A percentile compares a stretch with the other conserved stretches of the same genome.
These are phyloP conservation scores for Amauroascus verrucosus DNA, from an alignment of 2,329 filamentous ascomycete genomes.

Conservation along the genomic window DNA sequence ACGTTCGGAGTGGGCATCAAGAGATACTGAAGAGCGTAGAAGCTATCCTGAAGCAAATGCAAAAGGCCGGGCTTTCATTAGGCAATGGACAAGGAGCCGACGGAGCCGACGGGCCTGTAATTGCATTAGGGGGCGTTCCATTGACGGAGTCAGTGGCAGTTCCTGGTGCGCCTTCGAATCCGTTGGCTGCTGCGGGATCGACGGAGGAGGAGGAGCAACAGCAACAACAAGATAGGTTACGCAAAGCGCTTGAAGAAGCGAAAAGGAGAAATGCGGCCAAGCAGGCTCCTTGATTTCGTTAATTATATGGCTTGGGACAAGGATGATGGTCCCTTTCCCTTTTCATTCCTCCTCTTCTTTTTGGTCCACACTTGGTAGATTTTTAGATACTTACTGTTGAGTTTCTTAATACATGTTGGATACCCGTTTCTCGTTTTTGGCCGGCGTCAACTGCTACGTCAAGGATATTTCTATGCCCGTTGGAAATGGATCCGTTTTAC, in stretches of 20 bases:
- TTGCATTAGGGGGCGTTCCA: not conserved
- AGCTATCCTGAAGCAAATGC: slow-evolving; percentile 30
- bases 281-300: not conserved
- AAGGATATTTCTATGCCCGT: no score
- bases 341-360: not conserved
- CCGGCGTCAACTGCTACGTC: no score
- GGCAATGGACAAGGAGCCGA: not conserved
- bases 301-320: not conserved
- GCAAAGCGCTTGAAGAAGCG: slow-evolving; percentile 43
- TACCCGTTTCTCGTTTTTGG: no score
- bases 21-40: slow-evolving; percentile 31
- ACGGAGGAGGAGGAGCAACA: slow-evolving; percentile 38
- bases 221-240: slow-evolving; percentile 40
- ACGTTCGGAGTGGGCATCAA: slow-evolving; percentile 32
- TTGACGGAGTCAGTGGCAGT: not conserved
- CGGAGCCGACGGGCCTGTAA: not conserved
- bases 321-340: not conserved
- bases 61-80: slow-evolving; percentile 18
- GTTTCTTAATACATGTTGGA: no score
- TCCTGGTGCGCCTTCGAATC: not conserved
- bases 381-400: no score
- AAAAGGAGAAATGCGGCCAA: slow-evolving; percentile 44
- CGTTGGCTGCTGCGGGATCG: not conserved
- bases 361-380: no score
- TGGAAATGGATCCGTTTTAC: no score